phyloP scores from a whole-genome alignment of 371 early-diverging fungal species.

The Mortierella sp. region DNA sequence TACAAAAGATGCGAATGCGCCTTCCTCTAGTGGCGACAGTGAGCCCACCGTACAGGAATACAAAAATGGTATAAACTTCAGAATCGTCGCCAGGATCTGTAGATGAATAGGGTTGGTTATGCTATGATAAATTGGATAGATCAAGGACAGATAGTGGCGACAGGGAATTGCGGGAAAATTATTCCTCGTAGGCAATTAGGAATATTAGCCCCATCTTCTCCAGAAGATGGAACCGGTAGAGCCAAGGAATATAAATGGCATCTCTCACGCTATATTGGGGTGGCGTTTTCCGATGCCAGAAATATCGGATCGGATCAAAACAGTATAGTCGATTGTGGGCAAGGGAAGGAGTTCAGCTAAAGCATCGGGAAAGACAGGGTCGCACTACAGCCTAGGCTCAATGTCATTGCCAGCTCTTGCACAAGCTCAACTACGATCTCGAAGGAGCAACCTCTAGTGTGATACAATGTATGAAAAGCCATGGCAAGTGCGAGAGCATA shows the following conservation, averaged over 20 bases:
- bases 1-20: neutral
- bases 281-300: slow-evolving; percentile 1
- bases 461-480: neutral
- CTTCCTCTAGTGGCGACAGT: neutral
- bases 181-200: neutral
- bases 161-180: neutral
- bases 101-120: neutral
- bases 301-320: slow-evolving; percentile 2
- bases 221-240: neutral
- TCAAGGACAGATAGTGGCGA: neutral
- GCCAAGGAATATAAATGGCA: neutral
- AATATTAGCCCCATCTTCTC: neutral
- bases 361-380: slow-evolving; percentile 1
- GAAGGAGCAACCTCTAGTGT: neutral
- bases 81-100: neutral
- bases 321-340: neutral
- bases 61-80: neutral
- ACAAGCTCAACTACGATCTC: neutral
- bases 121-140: neutral
- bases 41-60: slow-evolving; percentile 6
- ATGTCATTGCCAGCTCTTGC: neutral
- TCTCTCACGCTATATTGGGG: neutral
- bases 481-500: neutral
- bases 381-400: neutral
- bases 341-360: neutral